Evolutionary conservation across 495 filamentous ascomycete species (phyloP), one percentile per base, ranked within the genome.

Genomic region (Cairneyella variabilis): DNA sequence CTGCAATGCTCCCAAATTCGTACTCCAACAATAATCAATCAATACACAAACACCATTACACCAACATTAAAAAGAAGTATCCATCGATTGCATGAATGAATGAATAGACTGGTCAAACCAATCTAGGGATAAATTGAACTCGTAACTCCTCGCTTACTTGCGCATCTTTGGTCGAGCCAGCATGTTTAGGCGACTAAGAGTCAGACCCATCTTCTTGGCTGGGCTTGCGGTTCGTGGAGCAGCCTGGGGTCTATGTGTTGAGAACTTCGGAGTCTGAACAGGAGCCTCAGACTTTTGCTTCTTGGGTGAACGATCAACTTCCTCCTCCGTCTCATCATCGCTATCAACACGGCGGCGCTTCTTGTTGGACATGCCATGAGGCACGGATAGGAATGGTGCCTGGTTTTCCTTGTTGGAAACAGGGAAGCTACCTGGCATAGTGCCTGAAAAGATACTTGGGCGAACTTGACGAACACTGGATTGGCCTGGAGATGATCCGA

Each of bases 321-420:
- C 64, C 26, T 46, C 42, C 9, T 60, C 61, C 12, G 75, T 71
- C 26, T 76, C 71, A 53, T 78, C 78, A 56, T 78, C 75, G 23
- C 66, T 70, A 43, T 61, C 71, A 23, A 71, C 73, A 14, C 82
- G 77, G 50, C 77, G 76, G 40, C 85, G 76, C 71, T 89, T 90
- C 73, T 91, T 89, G 69, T 86, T 89, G 3, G 69, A 62, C 62
- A 91, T 81, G 27, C 87, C 86, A 60, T 90, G 85, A 4, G 84
- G 76, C 16, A 66, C 55, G 5, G 74, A 72, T 18, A 66, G 70
- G 40, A 68, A 59, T 37, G 76, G 76, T 9, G 40, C 42, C 2
- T 36, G 23, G 22, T 62, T 62, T 58, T 79, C 75, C 62, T 79
- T 79, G 63, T 78, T 73, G 0, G 67, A 46, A 49, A 53, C 57